Base-by-base conservation (phyloP, 352 stramenopile genomes). In the Globisporangium middletonii region DNA sequence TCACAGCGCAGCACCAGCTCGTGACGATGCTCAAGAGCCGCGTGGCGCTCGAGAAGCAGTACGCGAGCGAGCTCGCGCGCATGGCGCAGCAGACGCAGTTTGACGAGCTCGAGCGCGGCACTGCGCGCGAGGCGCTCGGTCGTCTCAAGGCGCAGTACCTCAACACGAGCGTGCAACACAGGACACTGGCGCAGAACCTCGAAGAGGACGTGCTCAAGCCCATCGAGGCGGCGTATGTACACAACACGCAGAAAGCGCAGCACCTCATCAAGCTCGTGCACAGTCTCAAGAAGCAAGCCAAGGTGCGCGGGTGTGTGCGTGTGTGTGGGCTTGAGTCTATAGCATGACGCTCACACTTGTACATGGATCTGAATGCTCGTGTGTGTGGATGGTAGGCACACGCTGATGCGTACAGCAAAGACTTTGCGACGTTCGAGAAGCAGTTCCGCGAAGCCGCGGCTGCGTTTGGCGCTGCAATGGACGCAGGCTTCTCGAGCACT, bases 91-190 rank as follows among this genome's bases (percentile, higher is more conserved):
- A 71, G 35, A 84, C 77, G 30, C 69, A 77, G 28, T 57, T 90
- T 2, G 77, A 92, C 5, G 76, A 85, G 37, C 56, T 77, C 19
- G 78, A 85, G 43, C 57, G 75, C 23, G 69, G 77, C 38, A 83
- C 72, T 23, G 79, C 81, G 62, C 68, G 79, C 44, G 69, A 72
- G 43, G 82, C 84, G 2, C 71, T 92, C 41, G 69, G 67, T 4
- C 78, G 70, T 52, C 64, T 94, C 51, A 70, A 71, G 52, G 74
- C 77, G 3, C 84, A 92, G 67, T 94, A 92, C 53, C 53, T 87
- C 44, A 92, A 94, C 65, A 87, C 81, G 41, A 90, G 84, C 38
- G 81, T 89, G 49, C 84, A 94, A 64, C 84, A 94, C 61, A 71
- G 76, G 19, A 60, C 73, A 11, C 65, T 94, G 4, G 84, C 84